These are phyloP conservation scores for Linderina pennispora DNA, from an alignment of 192 early-diverging fungal species.

Conservation along the genomic window DNA sequence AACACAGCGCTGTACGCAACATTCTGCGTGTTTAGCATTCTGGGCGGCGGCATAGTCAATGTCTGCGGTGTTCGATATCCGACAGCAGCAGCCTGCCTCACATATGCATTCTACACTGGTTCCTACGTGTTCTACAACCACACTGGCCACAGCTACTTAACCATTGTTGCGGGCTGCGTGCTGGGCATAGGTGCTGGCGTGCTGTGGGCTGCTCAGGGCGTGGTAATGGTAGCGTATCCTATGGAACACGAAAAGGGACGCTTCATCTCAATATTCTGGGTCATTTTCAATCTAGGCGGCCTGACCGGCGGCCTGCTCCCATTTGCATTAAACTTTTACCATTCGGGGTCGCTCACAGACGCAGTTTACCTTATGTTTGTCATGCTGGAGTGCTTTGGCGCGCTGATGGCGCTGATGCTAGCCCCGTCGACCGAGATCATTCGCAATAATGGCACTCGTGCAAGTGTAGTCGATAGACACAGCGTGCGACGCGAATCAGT, in stretches of 20 bases:
- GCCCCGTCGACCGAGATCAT: conserved; percentile 53
- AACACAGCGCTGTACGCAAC: conserved; percentile 68
- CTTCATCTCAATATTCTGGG: conserved; percentile 78
- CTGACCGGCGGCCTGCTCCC: conserved; percentile 67
- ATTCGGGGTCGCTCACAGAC: conserved; percentile 47
- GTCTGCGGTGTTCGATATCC: conserved; percentile 66
- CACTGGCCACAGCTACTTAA: conserved; percentile 51
- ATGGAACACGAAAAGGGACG: conserved; percentile 70
- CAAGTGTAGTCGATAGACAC: conserved; percentile 51
- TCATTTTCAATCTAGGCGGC: conserved; percentile 71
- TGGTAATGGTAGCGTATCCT: conserved; percentile 80
- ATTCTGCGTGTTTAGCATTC: conserved; percentile 66
- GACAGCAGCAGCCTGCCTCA: conserved; percentile 55
- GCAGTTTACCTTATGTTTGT: conserved; percentile 70
- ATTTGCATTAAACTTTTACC: conserved; percentile 61
- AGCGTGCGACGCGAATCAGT: conserved; percentile 54
- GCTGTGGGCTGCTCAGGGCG: conserved; percentile 62
- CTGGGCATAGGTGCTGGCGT: conserved; percentile 76
- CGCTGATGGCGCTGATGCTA: conserved; percentile 52
- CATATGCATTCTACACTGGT: conserved; percentile 68
- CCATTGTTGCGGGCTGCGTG: conserved; percentile 62
- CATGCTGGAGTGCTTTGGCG: conserved; percentile 61
- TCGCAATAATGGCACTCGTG: conserved; percentile 63
- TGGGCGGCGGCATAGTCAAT: conserved; percentile 73
- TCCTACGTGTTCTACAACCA: conserved; percentile 63